phyloP scores from a whole-genome alignment of 2,329 filamentous ascomycete species.

The Aspergillus floridensis region DNA sequence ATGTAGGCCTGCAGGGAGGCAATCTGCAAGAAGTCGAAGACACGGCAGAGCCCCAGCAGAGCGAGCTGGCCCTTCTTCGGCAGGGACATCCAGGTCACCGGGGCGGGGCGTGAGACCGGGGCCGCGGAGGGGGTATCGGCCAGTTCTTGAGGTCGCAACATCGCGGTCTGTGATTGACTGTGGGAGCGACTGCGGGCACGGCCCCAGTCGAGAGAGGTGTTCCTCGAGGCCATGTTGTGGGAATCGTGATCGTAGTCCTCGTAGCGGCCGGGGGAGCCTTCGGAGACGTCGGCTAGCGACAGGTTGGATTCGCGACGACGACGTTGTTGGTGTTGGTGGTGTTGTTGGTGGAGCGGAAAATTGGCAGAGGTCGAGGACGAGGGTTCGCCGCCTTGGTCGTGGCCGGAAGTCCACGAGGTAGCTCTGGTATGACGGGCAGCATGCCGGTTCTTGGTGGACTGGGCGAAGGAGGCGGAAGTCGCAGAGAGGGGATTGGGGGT shows the following conservation, averaged over 20 bases:
- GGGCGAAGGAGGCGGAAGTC: constrained; percentile 16
- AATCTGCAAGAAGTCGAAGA: constrained; percentile 43
- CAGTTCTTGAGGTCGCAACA: constrained; percentile 21
- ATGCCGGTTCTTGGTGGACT: constrained; percentile 30
- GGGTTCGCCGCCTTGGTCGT: constrained; percentile 30
- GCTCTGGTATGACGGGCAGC: constrained; percentile 33
- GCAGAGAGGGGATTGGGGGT: constrained; percentile 24
- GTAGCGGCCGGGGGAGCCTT: constrained; percentile 26
- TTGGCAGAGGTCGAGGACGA: constrained; percentile 17
- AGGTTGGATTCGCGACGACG: constrained; percentile 35
- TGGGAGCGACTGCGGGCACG: constrained; percentile 34
- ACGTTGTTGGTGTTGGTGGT: constrained; percentile 21
- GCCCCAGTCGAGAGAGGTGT: constrained; percentile 33
- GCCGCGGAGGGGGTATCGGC: constrained; percentile 4
- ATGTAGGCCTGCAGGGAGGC: constrained; percentile 61
- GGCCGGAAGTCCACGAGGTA: constrained; percentile 37
- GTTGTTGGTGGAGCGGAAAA: constrained; percentile 17
- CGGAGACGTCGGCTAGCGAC: constrained; percentile 32
- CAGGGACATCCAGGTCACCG: constrained; percentile 42
- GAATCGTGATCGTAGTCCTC: constrained; percentile 20
- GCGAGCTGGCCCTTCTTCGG: constrained; percentile 39
- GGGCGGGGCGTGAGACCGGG: constrained; percentile 19
- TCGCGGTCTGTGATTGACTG: constrained; percentile 22
- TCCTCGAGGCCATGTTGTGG: constrained; percentile 26
- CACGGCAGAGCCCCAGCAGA: constrained; percentile 38